A percentile compares a stretch with the other conserved stretches of the same genome.
Conservation (phyloP, 768 basidiomycete genomes). For the Rhodotorula paludigena region DNA sequence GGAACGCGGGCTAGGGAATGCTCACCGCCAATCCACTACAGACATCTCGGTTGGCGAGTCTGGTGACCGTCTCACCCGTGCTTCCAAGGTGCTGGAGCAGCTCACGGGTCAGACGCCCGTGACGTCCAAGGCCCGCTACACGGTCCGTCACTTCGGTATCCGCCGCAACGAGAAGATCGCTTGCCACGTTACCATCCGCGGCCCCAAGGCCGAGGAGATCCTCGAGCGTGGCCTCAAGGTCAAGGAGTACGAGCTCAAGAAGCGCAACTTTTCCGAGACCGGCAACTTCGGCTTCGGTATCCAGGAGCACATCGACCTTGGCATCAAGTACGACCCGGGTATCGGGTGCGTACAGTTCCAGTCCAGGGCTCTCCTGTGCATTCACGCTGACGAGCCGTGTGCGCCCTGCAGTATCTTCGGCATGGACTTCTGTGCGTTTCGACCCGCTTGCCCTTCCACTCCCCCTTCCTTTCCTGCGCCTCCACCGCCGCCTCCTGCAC, state of each 20-base stretch:
- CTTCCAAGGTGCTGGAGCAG: conserved; percentile 98
- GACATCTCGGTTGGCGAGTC: conserved; percentile 99
- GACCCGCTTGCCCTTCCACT: background rate
- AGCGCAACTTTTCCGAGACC: conserved; percentile 95
- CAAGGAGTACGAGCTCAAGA: conserved; percentile 98
- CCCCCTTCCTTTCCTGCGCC: too few species aligned
- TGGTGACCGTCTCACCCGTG: conserved; percentile 96
- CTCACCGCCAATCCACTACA: conserved; percentile 48
- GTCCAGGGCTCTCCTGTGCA: too few species aligned
- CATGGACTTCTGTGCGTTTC: conserved; percentile 84
- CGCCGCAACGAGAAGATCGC: conserved; percentile 99
- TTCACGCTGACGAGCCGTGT: too few species aligned
- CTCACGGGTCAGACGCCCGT: conserved; percentile 99
- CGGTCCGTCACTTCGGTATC: conserved; percentile 97
- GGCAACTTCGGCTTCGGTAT: conserved; percentile 97
- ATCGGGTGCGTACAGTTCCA: conserved; percentile 63
- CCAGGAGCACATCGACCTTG: conserved; percentile 91
- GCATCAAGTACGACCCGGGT: conserved; percentile 94
- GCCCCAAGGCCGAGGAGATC: conserved; percentile 99
- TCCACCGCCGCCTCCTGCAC: too few species aligned
- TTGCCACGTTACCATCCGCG: conserved; percentile 80
- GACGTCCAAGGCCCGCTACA: conserved; percentile 99
- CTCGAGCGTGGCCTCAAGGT: conserved; percentile 98
- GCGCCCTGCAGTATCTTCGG: conserved; percentile 82
- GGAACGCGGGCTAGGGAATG: too few species aligned